Conservation (phyloP, 192 early-diverging fungal genomes). For the Coemansia biformis region DNA sequence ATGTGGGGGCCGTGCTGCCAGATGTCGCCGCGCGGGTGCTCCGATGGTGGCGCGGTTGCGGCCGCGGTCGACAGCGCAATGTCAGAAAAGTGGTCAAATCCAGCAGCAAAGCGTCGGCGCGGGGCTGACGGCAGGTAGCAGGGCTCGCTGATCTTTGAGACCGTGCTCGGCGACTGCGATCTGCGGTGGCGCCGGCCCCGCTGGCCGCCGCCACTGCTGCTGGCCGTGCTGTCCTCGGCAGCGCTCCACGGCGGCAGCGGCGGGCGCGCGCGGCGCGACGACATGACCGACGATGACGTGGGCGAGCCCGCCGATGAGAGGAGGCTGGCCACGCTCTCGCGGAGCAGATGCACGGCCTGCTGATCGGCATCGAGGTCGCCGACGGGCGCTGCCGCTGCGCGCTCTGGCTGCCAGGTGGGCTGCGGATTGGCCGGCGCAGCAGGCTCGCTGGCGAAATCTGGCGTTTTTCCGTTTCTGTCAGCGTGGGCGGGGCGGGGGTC, state of each 20-base stretch:
- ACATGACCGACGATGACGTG: slow-evolving; percentile 22
- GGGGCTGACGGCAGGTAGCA: slow-evolving; percentile 39
- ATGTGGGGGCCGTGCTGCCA: neutral
- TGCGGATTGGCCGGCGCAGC: too few relatives aligned
- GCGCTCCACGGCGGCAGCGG: too few relatives aligned
- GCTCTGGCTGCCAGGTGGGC: too few relatives aligned
- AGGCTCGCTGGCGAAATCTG: too few relatives aligned
- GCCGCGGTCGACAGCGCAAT: slow-evolving; percentile 27
- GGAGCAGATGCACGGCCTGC: slow-evolving; percentile 38
- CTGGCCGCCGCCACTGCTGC: too few relatives aligned
- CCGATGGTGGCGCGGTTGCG: slow-evolving; percentile 10
- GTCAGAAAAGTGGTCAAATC: slow-evolving; percentile 42
- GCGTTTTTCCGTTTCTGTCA: too few relatives aligned
- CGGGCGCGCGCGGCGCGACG: neutral
- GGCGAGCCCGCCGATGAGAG: slow-evolving; percentile 26
- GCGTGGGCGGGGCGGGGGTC: too few relatives aligned
- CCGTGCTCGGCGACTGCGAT: slow-evolving; percentile 29
- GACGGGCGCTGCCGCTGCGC: too few relatives aligned
- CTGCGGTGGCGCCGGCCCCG: too few relatives aligned
- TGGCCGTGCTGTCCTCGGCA: too few relatives aligned
- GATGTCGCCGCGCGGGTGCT: slow-evolving; percentile 2
- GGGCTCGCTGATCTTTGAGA: slow-evolving; percentile 48
- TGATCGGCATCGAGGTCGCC: too few relatives aligned
- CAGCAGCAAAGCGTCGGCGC: slow-evolving; percentile 20
- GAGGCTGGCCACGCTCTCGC: slow-evolving; percentile 42